Evolutionary conservation across 306 rosid genomes (phyloP).

Genomic region (Arachis hypogaea): DNA sequence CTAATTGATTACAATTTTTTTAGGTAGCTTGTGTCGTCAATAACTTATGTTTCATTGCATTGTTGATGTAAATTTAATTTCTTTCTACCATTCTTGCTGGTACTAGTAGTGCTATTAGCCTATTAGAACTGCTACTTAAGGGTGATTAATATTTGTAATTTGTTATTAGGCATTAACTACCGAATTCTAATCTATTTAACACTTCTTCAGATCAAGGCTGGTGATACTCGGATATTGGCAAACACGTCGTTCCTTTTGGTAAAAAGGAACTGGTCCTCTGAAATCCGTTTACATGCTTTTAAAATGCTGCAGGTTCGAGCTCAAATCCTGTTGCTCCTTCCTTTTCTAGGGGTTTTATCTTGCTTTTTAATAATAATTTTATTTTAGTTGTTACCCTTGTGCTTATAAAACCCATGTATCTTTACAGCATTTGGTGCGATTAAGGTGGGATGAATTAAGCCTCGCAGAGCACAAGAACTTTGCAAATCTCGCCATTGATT

Average conservation of each 20-base stretch:
- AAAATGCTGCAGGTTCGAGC: conserved; percentile 86
- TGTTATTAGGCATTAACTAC: conserved; percentile 13
- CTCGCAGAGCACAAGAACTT: conserved; percentile 69
- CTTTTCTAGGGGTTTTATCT: conserved; percentile 17
- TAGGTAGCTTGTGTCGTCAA: conserved; percentile 21
- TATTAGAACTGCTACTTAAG: conserved; percentile 24
- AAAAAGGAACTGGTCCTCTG: conserved; percentile 87
- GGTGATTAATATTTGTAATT: conserved; percentile 3
- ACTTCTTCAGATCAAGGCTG: conserved; percentile 68
- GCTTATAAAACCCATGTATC: conserved; percentile 30
- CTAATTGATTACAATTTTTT: conserved; percentile 7
- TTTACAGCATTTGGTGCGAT: conserved; percentile 87
- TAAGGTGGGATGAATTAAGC: conserved; percentile 91
- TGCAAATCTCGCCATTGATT: conserved; percentile 70
- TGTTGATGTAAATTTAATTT: neutral
- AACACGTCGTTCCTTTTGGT: conserved; percentile 76
- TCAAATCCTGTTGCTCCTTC: conserved; percentile 34
- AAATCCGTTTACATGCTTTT: conserved; percentile 92
- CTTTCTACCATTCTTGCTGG: conserved; percentile 3
- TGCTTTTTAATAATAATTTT: conserved; percentile 1
- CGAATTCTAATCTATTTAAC: conserved; percentile 27
- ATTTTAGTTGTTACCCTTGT: conserved; percentile 29
- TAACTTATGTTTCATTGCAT: neutral
- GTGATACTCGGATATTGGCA: conserved; percentile 73
- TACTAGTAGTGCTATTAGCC: neutral